Evolutionary conservation across 129 eudicot species (phyloP), one percentile per base, ranked within the genome.

Genomic region (Erigeron canadensis): DNA sequence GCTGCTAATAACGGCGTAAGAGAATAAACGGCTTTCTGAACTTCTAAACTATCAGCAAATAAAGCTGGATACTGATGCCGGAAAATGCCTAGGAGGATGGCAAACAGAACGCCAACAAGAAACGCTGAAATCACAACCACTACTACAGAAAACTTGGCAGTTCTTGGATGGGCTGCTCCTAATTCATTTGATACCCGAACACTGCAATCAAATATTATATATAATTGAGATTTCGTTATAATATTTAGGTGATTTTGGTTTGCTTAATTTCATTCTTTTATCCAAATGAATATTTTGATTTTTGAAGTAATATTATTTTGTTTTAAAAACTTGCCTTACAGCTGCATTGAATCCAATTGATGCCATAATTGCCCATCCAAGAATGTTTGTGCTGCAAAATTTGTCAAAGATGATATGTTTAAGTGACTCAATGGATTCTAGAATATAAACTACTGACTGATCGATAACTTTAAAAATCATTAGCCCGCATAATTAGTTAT

Each of bases 131-230:
- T 43, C 37, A 75, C 72, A 34, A 81, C 85, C 61, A 81, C 88
- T 65, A 74, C 73, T 9, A 84, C 75, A 10, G 88, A 80, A 62
- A 84, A 84, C 61, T 81, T 84, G 4, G 85, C 88, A 43, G 85
- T 75, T 81, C 79, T 81, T 38, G 88, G 88, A 17, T 78, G 88
- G 7, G 73, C 73, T n/a, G 88, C 85, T 15, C 88, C 88, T 34
- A 84, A 62, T 53, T 84, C 85, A 75, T 84, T 84, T 15, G 88
- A 81, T 5, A 84, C 85, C 63, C 88, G 70, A 18, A 84, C 88
- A 61, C 88, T 84, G 59, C 58, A 81, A 41, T 7, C 40, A 72
- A 1, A 2, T 10, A 5, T 5, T 5, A 3, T 73, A 28, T 28
- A 10, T 6, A 8, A 44, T 10, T 46, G 17, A 7, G 28, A 21